Evolutionary conservation across 2,329 filamentous ascomycete genomes (phyloP).

Genomic region (Daldinia eschscholtzii): DNA sequence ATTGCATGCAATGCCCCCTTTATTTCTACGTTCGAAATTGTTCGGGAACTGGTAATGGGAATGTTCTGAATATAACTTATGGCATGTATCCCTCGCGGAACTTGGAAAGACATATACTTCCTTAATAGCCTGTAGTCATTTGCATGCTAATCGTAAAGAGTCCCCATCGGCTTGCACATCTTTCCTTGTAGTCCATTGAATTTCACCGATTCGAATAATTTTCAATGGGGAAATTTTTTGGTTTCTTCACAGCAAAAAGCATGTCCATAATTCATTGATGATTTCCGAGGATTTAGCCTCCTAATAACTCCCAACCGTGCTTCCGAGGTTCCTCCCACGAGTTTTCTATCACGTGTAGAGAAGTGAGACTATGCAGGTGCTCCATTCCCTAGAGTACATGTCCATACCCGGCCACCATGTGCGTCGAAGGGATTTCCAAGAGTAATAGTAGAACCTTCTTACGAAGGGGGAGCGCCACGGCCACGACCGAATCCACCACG

Average conservation of each 20-base stretch:
- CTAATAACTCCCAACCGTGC: slow-evolving; percentile 56
- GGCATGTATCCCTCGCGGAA: not conserved
- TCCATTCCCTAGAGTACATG: slow-evolving; percentile 56
- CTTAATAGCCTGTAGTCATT: slow-evolving; percentile 9
- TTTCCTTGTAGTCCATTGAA: slow-evolving; percentile 27
- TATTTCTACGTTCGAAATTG: slow-evolving; percentile 2
- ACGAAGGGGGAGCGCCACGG: slow-evolving; percentile 80
- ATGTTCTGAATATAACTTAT: not conserved
- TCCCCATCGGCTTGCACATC: slow-evolving; percentile 13
- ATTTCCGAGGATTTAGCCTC: slow-evolving; percentile 55
- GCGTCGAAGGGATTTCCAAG: slow-evolving; percentile 55
- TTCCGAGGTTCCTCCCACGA: slow-evolving; percentile 62
- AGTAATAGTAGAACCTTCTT: slow-evolving; percentile 59
- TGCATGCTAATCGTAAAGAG: slow-evolving; percentile 5
- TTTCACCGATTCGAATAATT: slow-evolving; percentile 26
- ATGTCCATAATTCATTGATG: slow-evolving; percentile 55
- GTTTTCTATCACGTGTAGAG: slow-evolving; percentile 61
- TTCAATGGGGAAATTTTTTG: slow-evolving; percentile 31
- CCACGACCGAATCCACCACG: slow-evolving; percentile 92
- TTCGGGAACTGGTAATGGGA: slow-evolving; percentile 5
- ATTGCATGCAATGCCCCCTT: not conserved
- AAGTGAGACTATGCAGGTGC: slow-evolving; percentile 62
- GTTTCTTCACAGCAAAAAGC: slow-evolving; percentile 52
- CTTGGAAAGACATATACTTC: not conserved
- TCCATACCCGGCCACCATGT: slow-evolving; percentile 51